Base-by-base conservation (phyloP, 169 alveolate genomes). In the Cryptosporidium andersoni region DNA sequence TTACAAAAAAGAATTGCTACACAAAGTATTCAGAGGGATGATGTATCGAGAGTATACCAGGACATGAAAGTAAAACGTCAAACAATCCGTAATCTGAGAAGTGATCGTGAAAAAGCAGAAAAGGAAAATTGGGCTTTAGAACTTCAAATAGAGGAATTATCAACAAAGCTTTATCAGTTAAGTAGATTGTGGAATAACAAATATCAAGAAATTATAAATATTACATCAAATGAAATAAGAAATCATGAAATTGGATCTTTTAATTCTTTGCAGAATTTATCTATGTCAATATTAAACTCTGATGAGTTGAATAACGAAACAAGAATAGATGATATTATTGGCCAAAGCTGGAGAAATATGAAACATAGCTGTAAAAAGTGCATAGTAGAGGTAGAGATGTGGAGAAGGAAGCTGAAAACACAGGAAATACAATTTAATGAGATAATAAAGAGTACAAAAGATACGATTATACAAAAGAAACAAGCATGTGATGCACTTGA, bases 401-500 rank as follows among this genome's bases (percentile, higher is more conserved):
- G 85, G 85, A 74, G 49, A 8, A 74, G 85, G 47, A 74, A 74
- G 14, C 63, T 74, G 14, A 74, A 74, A 37, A 74, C 85, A 4
- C 85, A 74, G 16, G 85, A 74, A 37, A 63, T 74, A 3, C 85
- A 74, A 48, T 74, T 74, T 64, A 58, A 64, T 60, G 85, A 74
- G 43, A 74, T 74, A 42, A 74, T 74, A 68, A 74, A 74, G 62
- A 74, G 85, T 9, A 74, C 85, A 6, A 74, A 74, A 43, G 85
- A 74, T 43, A 74, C 85, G 7, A 74, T 74, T 12, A 60, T 74
- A 3, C 85, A 74, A 39, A 74, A 74, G 49, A 74, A 74, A 45
- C 85, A 74, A 51, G 85, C 85, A 14, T 74, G 85, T 60, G 85
- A 74, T 47, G 85, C 85, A 9, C 45, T 74, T 48, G 85, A 74